Conservation (phyloP, 2,329 filamentous ascomycete genomes). For the Apiospora arundinis region DNA sequence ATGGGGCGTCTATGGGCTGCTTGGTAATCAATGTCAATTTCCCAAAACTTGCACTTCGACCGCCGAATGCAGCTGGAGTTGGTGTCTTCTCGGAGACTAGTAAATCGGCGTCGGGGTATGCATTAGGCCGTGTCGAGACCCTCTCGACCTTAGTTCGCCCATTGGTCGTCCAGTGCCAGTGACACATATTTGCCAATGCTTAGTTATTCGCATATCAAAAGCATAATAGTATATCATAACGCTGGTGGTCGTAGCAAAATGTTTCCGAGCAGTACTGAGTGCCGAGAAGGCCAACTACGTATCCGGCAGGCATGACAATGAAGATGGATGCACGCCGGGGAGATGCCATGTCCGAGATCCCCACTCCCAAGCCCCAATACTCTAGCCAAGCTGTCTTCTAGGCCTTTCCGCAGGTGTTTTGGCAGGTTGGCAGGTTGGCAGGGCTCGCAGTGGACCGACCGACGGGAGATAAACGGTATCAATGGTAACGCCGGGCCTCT, state of each 20-base stretch:
- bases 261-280: not conserved
- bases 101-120: not conserved
- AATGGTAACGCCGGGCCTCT: not conserved
- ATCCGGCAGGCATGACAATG: not conserved
- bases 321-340: not conserved
- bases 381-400: not conserved
- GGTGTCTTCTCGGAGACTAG: not conserved
- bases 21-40: conserved; percentile 6
- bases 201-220: not conserved
- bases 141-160: not conserved
- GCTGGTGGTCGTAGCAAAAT: not conserved
- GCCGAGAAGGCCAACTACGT: not conserved
- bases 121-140: not conserved
- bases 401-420: no score
- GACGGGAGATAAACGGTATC: not conserved
- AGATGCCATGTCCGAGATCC: not conserved
- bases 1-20: not conserved
- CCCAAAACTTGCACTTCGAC: not conserved
- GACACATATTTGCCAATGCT: not conserved
- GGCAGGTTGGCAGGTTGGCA: no score
- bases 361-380: not conserved
- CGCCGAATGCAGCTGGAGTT: not conserved
- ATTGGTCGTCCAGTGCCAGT: no score
- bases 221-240: not conserved
- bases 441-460: not conserved